Evolutionary conservation across 2,329 filamentous ascomycete species (phyloP).

Genomic region (Hypoxylon sp.): DNA sequence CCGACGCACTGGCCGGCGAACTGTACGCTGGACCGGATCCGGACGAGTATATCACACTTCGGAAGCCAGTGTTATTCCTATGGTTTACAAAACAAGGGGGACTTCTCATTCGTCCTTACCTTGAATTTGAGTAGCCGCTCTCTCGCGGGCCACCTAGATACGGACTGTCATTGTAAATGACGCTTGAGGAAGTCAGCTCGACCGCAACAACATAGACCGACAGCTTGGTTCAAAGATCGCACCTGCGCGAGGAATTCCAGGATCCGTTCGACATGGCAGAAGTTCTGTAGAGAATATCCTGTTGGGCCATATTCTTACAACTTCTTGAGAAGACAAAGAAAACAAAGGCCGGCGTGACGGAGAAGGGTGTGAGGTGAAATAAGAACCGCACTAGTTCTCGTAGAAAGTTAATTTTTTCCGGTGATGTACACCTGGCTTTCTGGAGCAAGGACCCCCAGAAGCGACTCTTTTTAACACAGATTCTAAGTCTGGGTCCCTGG

Average conservation of each 20-base stretch:
- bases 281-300: slow-evolving; percentile 65
- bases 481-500: slow-evolving; percentile 41
- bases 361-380: slow-evolving; percentile 45
- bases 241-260: slow-evolving; percentile 69
- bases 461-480: slow-evolving; percentile 41
- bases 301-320: slow-evolving; percentile 48
- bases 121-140: slow-evolving; percentile 52
- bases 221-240: slow-evolving; percentile 56
- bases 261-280: slow-evolving; percentile 63
- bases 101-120: slow-evolving; percentile 52
- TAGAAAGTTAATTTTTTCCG: slow-evolving; percentile 33
- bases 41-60: slow-evolving; percentile 63
- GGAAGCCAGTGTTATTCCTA: slow-evolving; percentile 56
- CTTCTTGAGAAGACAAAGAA: slow-evolving; percentile 39
- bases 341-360: slow-evolving; percentile 34
- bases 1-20: slow-evolving; percentile 54
- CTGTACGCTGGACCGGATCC: slow-evolving; percentile 56
- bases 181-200: slow-evolving; percentile 53
- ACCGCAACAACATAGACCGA: slow-evolving; percentile 42
- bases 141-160: slow-evolving; percentile 50
- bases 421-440: slow-evolving; percentile 41
- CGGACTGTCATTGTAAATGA: slow-evolving; percentile 52
- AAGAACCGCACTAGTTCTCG: slow-evolving; percentile 43
- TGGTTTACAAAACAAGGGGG: slow-evolving; percentile 42
- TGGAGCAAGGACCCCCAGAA: slow-evolving; percentile 34